A percentile compares a stretch with the other conserved stretches of the same genome.
These are phyloP conservation scores for Trichoderma sp. DNA, from an alignment of 2,329 filamentous ascomycete species.

Conservation along the genomic window DNA sequence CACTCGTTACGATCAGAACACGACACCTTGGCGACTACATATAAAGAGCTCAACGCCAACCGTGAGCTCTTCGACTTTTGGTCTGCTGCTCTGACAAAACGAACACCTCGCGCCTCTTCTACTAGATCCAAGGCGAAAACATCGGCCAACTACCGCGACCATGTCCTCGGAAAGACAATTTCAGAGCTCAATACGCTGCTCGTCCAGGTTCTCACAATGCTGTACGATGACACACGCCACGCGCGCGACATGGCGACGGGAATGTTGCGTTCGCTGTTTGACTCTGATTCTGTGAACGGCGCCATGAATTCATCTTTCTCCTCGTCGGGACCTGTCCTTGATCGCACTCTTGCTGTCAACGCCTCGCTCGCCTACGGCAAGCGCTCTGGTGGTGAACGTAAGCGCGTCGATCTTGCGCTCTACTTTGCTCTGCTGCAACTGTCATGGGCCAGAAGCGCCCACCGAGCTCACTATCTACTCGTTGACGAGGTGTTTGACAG, in stretches of 20 bases:
- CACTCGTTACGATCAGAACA: not conserved
- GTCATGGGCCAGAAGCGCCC: constrained; percentile 20
- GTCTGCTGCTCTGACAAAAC: constrained; percentile 21
- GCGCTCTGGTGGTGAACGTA: constrained; percentile 26
- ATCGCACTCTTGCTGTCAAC: constrained; percentile 19
- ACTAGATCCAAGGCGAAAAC: not conserved
- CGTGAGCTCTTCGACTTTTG: constrained; percentile 27
- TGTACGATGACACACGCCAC: constrained; percentile 24
- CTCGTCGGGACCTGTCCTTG: constrained; percentile 19
- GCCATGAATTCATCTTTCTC: not conserved
- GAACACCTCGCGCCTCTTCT: constrained; percentile 19
- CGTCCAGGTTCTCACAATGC: constrained; percentile 19
- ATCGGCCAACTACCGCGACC: constrained; percentile 23
- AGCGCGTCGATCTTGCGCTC: constrained; percentile 25
- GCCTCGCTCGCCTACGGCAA: constrained; percentile 23
- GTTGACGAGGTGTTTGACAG: constrained; percentile 27
- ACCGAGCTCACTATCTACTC: constrained; percentile 25
- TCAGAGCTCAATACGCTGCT: constrained; percentile 24
- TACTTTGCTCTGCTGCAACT: constrained; percentile 28
- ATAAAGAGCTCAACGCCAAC: constrained; percentile 11
- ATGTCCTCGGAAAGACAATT: constrained; percentile 23
- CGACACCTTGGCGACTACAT: not conserved
- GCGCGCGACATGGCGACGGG: constrained; percentile 21
- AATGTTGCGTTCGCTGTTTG: constrained; percentile 24
- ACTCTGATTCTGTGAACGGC: constrained; percentile 13